phyloP scores from a whole-genome alignment of 352 stramenopile species.

The Pythium insidiosum region DNA sequence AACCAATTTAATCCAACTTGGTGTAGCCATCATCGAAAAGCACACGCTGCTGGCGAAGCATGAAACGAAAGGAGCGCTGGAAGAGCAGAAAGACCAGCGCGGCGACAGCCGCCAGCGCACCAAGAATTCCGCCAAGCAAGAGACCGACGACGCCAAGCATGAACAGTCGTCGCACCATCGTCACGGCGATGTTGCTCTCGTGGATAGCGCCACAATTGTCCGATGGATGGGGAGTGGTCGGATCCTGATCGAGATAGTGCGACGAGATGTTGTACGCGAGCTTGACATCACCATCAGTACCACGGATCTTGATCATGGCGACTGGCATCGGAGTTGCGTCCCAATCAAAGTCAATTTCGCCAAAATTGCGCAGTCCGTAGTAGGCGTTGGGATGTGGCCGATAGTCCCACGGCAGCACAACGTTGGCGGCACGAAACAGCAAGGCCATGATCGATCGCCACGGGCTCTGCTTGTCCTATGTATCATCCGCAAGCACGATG shows the following conservation, averaged over 20 bases:
- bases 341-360: slow-evolving; percentile 70
- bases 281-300: slow-evolving; percentile 12
- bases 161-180: slow-evolving; percentile 2
- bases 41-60: slow-evolving; percentile 7
- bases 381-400: slow-evolving; percentile 18
- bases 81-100: slow-evolving; percentile 12
- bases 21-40: slow-evolving; percentile 16
- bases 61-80: slow-evolving; percentile 12
- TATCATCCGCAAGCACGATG: neutral
- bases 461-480: slow-evolving; percentile 1
- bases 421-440: slow-evolving; percentile 14
- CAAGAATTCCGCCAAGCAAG: slow-evolving; percentile 1
- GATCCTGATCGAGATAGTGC: slow-evolving; percentile 18
- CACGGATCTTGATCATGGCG: slow-evolving; percentile 15
- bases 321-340: slow-evolving; percentile 14
- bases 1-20: slow-evolving; percentile 7
- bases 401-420: slow-evolving; percentile 24
- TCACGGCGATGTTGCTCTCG: slow-evolving; percentile 8
- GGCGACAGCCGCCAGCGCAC: neutral
- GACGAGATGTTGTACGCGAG: slow-evolving; percentile 19
- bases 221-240: neutral
- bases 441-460: slow-evolving; percentile 1
- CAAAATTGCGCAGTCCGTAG: slow-evolving; percentile 58
- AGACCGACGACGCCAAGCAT: slow-evolving; percentile 11
- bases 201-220: slow-evolving; percentile 21